These are phyloP conservation scores for Kalanchoe fedtschenkoi DNA, from an alignment of 164 flowering plant species.

Conservation along the genomic window DNA sequence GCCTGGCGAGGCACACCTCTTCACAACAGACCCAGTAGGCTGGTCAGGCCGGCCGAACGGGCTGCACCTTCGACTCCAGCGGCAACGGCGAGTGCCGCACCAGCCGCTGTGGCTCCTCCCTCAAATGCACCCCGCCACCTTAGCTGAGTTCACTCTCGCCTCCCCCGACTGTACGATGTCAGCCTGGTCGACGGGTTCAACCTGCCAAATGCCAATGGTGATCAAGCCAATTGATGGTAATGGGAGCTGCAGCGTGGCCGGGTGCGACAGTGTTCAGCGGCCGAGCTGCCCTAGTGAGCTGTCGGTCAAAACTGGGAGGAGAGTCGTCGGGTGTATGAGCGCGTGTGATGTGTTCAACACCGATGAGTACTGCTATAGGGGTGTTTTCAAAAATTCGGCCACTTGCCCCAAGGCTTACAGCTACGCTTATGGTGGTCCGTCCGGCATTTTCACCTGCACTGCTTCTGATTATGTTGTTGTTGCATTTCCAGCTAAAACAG, in stretches of 20 bases:
- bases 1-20: conserved; percentile 42
- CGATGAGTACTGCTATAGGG: conserved; percentile 81
- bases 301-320: conserved; percentile 31
- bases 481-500: conserved; percentile 52
- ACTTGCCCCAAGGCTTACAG: conserved; percentile 77
- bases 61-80: conserved; percentile 64
- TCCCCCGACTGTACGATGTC: conserved; percentile 67
- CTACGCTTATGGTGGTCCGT: conserved; percentile 87
- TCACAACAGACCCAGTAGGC: conserved; percentile 57
- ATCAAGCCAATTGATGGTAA: conserved; percentile 34
- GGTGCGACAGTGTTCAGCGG: conserved; percentile 61
- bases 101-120: conserved; percentile 55
- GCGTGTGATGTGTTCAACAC: conserved; percentile 83
- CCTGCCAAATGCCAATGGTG: conserved; percentile 43
- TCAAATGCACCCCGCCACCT: conserved; percentile 69
- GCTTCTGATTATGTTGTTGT: conserved; percentile 67
- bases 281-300: conserved; percentile 64
- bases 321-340: conserved; percentile 55
- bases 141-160: conserved; percentile 85
- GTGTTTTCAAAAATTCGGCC: conserved; percentile 41
- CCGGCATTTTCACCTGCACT: conserved; percentile 71
- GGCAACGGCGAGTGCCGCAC: conserved; percentile 71
- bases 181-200: conserved; percentile 95
- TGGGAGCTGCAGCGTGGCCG: conserved; percentile 69
- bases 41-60: conserved; percentile 88